These are phyloP conservation scores for Neurospora africana DNA, from an alignment of 495 filamentous ascomycete species.

Conservation along the genomic window DNA sequence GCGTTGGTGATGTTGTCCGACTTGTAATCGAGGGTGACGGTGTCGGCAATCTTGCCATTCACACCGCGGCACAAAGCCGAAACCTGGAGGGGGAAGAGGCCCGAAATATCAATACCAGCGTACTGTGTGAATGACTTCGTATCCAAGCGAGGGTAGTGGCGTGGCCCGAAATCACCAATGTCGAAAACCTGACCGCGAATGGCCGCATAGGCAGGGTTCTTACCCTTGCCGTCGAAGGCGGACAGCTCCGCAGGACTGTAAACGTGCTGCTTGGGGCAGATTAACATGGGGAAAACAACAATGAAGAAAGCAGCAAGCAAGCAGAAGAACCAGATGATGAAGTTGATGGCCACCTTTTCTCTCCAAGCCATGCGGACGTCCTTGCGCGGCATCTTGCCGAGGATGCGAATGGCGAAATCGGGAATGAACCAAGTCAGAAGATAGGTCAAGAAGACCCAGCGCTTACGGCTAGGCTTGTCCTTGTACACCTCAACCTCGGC, in stretches of 20 bases:
- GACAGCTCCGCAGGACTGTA: constrained; percentile 72
- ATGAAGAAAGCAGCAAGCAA: constrained; percentile 73
- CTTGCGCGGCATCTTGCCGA: constrained; percentile 83
- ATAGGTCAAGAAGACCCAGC: constrained; percentile 86
- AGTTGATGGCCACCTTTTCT: constrained; percentile 96
- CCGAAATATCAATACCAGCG: constrained; percentile 74
- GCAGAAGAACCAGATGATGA: constrained; percentile 91
- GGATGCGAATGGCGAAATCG: constrained; percentile 64
- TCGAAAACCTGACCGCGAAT: constrained; percentile 89
- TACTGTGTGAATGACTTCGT: constrained; percentile 61
- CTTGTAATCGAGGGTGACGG: constrained; percentile 72
- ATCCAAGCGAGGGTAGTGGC: constrained; percentile 65
- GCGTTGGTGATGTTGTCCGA: constrained; percentile 63
- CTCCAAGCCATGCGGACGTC: constrained; percentile 93
- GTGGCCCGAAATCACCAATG: constrained; percentile 57
- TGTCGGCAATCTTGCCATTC: constrained; percentile 48
- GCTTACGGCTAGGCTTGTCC: constrained; percentile 71
- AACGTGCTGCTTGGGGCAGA: constrained; percentile 87
- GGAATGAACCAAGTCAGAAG: constrained; percentile 79
- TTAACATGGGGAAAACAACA: constrained; percentile 72
- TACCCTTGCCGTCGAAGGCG: constrained; percentile 60
- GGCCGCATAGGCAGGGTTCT: constrained; percentile 52
- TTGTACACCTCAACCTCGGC: constrained; percentile 77
- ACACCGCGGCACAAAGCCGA: constrained; percentile 80
- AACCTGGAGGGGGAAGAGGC: constrained; percentile 89